Base-by-base conservation (phyloP, 768 basidiomycete genomes). In the Leccinellum luteum region DNA sequence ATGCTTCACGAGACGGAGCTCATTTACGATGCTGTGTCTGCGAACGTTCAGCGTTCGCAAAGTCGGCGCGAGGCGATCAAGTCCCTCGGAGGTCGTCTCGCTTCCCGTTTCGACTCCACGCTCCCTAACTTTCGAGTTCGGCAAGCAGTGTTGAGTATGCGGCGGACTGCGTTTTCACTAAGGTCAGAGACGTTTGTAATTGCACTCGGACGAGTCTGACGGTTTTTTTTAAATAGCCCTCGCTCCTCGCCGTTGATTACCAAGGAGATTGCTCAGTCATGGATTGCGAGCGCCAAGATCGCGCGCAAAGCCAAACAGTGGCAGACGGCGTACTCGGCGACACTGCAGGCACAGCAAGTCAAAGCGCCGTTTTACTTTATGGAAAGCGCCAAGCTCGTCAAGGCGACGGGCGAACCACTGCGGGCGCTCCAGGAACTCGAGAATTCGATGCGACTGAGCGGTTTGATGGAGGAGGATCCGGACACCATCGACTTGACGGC, bases 301-400 rank as follows among this genome's bases (percentile, higher is more conserved):
- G 97, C 97, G 32, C 79, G 97, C 32, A 99, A 98, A 69, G 91
- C 94, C 3, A 90, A 92, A 0, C 94, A 98, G 69, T 87, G 85
- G 79, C 96, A 98, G 75, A 98, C 96, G 0, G 94, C 97, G 2
- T 99, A 98, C 69, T 97, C 92, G 66, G 94, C 97, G 6, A 85
- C 90, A 61, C 80, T 99, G 0, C 97, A 99, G 73, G 93, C 94
- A 0, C 83, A 86, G 55, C 87, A 92, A 65, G 79, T 78, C 60
- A 79, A 84, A 21, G 81, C 85, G 1, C 81, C 81, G 0, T 94
- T 88, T 67, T 83, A 87, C 17, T 97, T 95, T 74, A 79, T 98
- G 51, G 91, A 98, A 69, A 93, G 87, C 66, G 91, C 92, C 1
- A 98, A 93, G 69, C 82, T 98, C 5, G 75, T 90, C 57, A 87